phyloP scores from a whole-genome alignment of 345 rosid species.

The Salix purpurea region DNA sequence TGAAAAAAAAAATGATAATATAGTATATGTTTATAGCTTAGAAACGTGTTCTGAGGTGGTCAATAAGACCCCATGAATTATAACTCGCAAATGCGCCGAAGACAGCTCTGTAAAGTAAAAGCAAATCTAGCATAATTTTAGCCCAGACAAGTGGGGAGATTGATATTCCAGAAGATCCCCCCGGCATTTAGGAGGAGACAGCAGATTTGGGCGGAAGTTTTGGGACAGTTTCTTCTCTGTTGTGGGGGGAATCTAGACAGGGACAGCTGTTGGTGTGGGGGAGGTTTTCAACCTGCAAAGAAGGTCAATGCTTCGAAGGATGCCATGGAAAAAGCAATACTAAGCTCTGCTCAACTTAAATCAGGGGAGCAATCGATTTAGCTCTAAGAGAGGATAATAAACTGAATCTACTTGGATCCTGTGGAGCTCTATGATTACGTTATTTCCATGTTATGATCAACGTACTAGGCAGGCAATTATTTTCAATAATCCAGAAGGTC shows the following conservation, averaged over 20 bases:
- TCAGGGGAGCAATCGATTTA: not conserved
- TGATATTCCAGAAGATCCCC: not conserved
- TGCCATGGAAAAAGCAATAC: not conserved
- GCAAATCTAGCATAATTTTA: not conserved
- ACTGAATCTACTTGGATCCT: not conserved
- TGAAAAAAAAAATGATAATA: too few species aligned
- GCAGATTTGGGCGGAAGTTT: not conserved
- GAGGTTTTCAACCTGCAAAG: not conserved
- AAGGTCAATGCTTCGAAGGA: too few species aligned
- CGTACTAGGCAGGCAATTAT: too few species aligned
- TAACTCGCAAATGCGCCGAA: not conserved
- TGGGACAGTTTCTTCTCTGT: not conserved
- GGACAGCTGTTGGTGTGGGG: not conserved
- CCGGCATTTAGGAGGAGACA: not conserved
- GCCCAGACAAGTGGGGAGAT: conserved; percentile 1
- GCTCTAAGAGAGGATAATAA: not conserved
- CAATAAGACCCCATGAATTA: too few species aligned
- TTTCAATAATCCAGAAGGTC: too few species aligned
- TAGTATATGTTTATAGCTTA: too few species aligned
- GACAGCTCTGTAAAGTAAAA: not conserved
- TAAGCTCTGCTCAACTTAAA: not conserved
- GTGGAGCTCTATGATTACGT: too few species aligned
- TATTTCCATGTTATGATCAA: too few species aligned
- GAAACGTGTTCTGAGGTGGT: too few species aligned
- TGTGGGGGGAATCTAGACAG: not conserved